Evolutionary conservation across 2,329 filamentous ascomycete genomes (phyloP).

Genomic region (Blastomyces gilchristii): DNA sequence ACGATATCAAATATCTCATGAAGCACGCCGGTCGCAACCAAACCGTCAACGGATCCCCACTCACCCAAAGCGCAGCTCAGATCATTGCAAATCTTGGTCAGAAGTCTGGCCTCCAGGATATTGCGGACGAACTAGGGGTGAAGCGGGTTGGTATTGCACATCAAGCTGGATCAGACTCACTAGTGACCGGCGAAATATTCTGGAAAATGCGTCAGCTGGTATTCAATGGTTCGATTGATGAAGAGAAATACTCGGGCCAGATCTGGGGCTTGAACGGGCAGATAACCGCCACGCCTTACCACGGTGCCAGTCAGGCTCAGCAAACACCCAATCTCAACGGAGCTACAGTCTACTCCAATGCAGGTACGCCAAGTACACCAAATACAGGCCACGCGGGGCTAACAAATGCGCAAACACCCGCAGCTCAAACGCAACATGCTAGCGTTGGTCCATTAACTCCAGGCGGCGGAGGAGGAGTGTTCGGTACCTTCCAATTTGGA

Average conservation of each 20-base stretch:
- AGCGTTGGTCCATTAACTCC: conserved; percentile 66
- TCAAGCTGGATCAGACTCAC: conserved; percentile 85
- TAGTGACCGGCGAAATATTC: conserved; percentile 88
- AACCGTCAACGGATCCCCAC: conserved; percentile 52
- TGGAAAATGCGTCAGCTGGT: conserved; percentile 86
- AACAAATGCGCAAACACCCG: conserved; percentile 35
- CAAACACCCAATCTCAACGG: conserved; percentile 48
- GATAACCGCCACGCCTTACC: conserved; percentile 45
- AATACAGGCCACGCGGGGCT: conserved; percentile 46
- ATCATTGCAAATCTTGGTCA: conserved; percentile 77
- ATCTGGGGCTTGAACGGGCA: conserved; percentile 82
- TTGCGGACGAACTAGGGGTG: conserved; percentile 85
- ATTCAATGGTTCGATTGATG: conserved; percentile 70
- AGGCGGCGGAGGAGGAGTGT: conserved; percentile 61
- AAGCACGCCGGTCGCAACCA: conserved; percentile 70
- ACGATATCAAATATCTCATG: conserved; percentile 96
- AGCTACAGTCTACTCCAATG: conserved; percentile 38
- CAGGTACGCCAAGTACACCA: conserved; percentile 57
- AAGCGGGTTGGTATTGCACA: conserved; percentile 81
- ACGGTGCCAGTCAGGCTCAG: conserved; percentile 31
- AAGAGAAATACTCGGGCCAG: conserved; percentile 71
- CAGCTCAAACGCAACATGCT: conserved; percentile 41
- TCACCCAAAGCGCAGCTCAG: conserved; percentile 55
- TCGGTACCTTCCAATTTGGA: conserved; percentile 54
- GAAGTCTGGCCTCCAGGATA: conserved; percentile 85